Evolutionary conservation across 2,329 filamentous ascomycete genomes (phyloP), one percentile per base, ranked within the genome.

Genomic region (Fusarium ambrosium): DNA sequence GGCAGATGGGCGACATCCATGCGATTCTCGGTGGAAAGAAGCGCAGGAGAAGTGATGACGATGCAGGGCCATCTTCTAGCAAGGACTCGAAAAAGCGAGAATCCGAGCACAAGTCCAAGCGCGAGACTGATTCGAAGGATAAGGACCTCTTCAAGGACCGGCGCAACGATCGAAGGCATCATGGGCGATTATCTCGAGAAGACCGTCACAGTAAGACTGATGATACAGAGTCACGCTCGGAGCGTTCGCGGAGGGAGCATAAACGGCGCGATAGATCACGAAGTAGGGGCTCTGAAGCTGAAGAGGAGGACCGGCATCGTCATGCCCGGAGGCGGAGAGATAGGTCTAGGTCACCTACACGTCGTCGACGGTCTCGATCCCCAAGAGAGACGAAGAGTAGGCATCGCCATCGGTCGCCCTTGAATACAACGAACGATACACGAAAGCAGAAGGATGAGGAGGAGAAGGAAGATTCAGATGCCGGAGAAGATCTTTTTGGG

Each of bases 401-500:
- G 41, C 81, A 84, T 67, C 81, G 82, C 37, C 76, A 84, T 64
- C 80, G 82, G 29, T 83, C 81, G 18, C 77, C 77, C 27, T 34
- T 75, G 59, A 55, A 70, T 14, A 62, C 68, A 53, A 22, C 45
- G 8, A 73, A 66, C 9, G 60, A 75, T 48, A 39, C 60, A 63
- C 67, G 64, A 27, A 77, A 77, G 62, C 48, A 63, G 55, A 79
- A 68, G 34, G 48, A 69, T 18, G 59, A 61, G 34, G 32, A 69
- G 6, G 67, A 74, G 29, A 60, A 74, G 3, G 72, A 80, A 6
- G 78, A 80, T 43, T 95, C 93, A 0, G 94, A 97, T 80, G 92
- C 94, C 1, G 84, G 95, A 4, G 92, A 95, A 66, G 90, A 92
- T 4, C 85, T 96, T 22, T 92, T 98, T 37, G 95, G 95, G 0